Evolutionary conservation across 192 early-diverging fungal genomes (phyloP).

Genomic region (Spinellus fusiger): DNA sequence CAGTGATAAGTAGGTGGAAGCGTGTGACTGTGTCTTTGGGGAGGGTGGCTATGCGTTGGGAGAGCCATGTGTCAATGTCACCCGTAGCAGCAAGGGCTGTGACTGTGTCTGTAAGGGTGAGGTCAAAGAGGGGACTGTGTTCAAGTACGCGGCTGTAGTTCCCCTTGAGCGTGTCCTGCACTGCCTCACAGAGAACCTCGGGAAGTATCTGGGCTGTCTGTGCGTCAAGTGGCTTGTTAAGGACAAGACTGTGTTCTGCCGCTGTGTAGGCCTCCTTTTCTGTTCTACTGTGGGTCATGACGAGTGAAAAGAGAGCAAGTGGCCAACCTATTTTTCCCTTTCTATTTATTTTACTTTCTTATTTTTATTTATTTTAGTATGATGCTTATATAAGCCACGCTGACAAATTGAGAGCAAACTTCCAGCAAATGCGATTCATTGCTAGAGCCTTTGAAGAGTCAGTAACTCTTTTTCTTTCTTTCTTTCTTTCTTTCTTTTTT

Average conservation of each 20-base stretch:
- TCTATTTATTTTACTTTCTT: too few species aligned
- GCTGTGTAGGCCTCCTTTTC: neutral
- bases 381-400: too few species aligned
- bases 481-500: too few species aligned
- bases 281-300: too few species aligned
- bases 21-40: neutral
- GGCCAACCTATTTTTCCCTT: too few species aligned
- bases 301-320: too few species aligned
- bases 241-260: neutral
- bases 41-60: neutral
- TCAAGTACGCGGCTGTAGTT: neutral
- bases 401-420: too few species aligned
- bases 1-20: slow-evolving; percentile 49
- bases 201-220: neutral
- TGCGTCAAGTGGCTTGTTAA: neutral
- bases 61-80: neutral
- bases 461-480: too few species aligned
- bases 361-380: too few species aligned
- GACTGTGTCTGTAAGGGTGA: neutral
- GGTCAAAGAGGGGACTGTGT: neutral
- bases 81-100: neutral
- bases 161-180: neutral
- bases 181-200: neutral
- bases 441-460: too few species aligned
- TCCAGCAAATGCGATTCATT: too few species aligned